Conservation (phyloP, 164 flowering plant species). For the Brasenia schreberi region DNA sequence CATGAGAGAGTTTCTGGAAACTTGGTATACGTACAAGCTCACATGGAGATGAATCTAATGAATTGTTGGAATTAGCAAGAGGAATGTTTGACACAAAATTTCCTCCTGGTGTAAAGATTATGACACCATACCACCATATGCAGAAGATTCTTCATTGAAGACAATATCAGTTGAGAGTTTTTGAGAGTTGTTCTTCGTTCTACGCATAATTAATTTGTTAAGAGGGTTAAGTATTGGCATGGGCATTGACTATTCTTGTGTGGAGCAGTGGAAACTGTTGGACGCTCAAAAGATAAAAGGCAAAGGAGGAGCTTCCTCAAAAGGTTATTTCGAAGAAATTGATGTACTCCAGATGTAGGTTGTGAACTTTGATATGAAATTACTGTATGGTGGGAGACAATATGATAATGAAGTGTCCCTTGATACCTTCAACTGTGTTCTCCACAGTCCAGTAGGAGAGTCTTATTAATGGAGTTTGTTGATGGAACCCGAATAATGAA, state of each 20-base stretch:
- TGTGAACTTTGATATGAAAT: no score
- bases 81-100: constrained; percentile 87
- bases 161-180: neutral
- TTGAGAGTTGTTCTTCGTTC: constrained; percentile 88
- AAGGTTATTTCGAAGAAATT: neutral
- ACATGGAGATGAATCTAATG: constrained; percentile 9
- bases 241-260: constrained; percentile 81
- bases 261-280: constrained; percentile 63
- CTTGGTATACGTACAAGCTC: constrained; percentile 37
- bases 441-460: constrained; percentile 15
- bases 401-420: no score
- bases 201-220: constrained; percentile 70
- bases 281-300: neutral
- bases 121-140: constrained; percentile 86
- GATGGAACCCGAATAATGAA: constrained; percentile 84
- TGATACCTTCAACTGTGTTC: no score
- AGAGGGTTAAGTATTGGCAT: constrained; percentile 95
- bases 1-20: no score
- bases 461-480: constrained; percentile 83
- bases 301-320: neutral
- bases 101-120: constrained; percentile 62
- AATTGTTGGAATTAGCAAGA: constrained; percentile 62
- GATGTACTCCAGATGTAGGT: neutral
- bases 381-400: no score
- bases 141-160: constrained; percentile 69